Base-by-base conservation (phyloP, 2,329 filamentous ascomycete species). In the Whalleya microplaca region DNA sequence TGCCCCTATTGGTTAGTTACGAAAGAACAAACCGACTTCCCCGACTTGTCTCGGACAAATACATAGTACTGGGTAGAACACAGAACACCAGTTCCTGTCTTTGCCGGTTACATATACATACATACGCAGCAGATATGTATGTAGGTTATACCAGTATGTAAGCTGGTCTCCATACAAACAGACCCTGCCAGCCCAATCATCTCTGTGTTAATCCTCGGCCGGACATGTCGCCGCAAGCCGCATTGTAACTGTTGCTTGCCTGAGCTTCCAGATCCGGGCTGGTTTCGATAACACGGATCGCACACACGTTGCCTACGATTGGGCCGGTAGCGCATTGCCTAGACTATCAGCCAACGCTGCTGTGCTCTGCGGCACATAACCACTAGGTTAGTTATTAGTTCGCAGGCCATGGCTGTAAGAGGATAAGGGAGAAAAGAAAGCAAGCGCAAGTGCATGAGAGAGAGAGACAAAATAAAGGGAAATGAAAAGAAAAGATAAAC, bases 181-280 rank as follows among this genome's bases (percentile, higher is more conserved):
- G 14, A 12, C 32, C 32, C 7, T 6, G 14, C 14, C 14, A 16
- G 14, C 32, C 32, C 14, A 37, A 12, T n/a, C 32, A 3, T 16
- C 32, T 37, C 23, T 27, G 23, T 37, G 14, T 16, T 12, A 27
- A 27, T 27, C 4, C 9, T 37, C 32, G 41, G 19, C 32, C 53
- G 51, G 51, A 48, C 56, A 46, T 43, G 32, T 23, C 48, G 21
- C 45, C 50, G 32, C n/a, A 5, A 51, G 48, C 32, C 32, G 32
- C 14, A 37, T 45, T 56, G 53, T 43, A 58, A 50, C 51, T 37
- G 48, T 58, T 14, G 37, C 40, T 40, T 53, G 53, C 40, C 53
- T 52, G 60, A 62, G 51, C 54, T 62, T 59, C 59, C 59, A 48
- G 43, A 55, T 58, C 41, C 37, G 54, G 57, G 54, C 52, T 52